phyloP scores from a whole-genome alignment of 805 yeast genomes.

The Teunomyces stri region DNA sequence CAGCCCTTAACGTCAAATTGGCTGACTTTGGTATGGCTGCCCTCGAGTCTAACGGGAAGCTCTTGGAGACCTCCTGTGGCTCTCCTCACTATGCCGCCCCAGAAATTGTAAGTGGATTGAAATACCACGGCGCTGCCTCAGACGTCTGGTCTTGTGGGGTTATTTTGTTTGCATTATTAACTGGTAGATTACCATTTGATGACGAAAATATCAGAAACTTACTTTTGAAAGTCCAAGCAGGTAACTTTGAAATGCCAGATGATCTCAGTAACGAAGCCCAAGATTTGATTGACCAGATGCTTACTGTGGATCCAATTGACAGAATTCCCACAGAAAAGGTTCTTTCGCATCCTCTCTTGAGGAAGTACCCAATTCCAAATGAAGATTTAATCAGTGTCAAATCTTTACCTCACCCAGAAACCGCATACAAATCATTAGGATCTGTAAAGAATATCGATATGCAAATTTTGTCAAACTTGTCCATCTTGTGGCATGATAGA shows the following conservation, averaged over 20 bases:
- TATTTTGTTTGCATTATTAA: slow-evolving; percentile 70
- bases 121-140: slow-evolving; percentile 80
- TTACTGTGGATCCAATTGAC: slow-evolving; percentile 66
- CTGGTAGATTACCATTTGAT: slow-evolving; percentile 82
- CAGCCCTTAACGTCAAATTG: slow-evolving; percentile 64
- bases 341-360: slow-evolving; percentile 54
- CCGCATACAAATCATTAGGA: slow-evolving; percentile 51
- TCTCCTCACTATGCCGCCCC: slow-evolving; percentile 91
- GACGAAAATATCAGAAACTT: slow-evolving; percentile 75
- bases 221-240: slow-evolving; percentile 72
- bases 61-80: slow-evolving; percentile 80
- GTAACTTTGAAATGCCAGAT: slow-evolving; percentile 69
- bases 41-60: slow-evolving; percentile 64
- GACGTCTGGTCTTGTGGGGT: slow-evolving; percentile 92
- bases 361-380: slow-evolving; percentile 48
- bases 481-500: slow-evolving; percentile 59
- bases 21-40: slow-evolving; percentile 94
- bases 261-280: slow-evolving; percentile 63
- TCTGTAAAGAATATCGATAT: slow-evolving; percentile 48
- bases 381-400: slow-evolving; percentile 44
- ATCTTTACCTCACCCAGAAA: slow-evolving; percentile 54
- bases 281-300: slow-evolving; percentile 62
- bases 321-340: slow-evolving; percentile 71
- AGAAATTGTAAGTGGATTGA: slow-evolving; percentile 74
- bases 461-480: slow-evolving; percentile 52